phyloP scores from a whole-genome alignment of 352 stramenopile species.

The Globisporangium uncinulatum region DNA sequence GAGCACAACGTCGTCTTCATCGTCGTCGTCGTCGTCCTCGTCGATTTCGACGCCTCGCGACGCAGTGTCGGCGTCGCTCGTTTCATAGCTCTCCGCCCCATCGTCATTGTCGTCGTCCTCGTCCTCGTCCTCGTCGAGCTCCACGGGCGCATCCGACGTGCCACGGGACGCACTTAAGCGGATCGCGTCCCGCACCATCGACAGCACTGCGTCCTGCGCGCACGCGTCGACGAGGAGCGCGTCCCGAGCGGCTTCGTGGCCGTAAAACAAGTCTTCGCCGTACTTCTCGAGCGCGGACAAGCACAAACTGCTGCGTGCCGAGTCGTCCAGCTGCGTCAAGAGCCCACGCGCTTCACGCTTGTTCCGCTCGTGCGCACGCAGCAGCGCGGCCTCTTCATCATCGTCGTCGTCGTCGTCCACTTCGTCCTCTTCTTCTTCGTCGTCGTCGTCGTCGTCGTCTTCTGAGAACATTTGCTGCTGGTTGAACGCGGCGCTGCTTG shows the following conservation, averaged over 20 bases:
- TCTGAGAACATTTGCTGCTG: conserved; percentile 11
- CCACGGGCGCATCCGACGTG: conserved; percentile 42
- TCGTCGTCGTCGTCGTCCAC: conserved; percentile 22
- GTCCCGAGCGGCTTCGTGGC: conserved; percentile 51
- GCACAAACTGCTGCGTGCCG: conserved; percentile 47
- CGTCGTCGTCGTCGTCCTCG: conserved; percentile 29
- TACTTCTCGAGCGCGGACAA: conserved; percentile 63
- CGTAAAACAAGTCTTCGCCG: conserved; percentile 56
- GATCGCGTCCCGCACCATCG: conserved; percentile 51
- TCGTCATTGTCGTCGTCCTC: conserved; percentile 14
- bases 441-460: conserved; percentile 29
- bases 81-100: conserved; percentile 12
- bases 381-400: conserved; percentile 20
- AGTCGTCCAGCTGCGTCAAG: conserved; percentile 45
- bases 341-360: conserved; percentile 41
- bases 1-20: conserved; percentile 40
- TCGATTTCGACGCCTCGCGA: conserved; percentile 8
- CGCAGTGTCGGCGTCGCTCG: conserved; percentile 23
- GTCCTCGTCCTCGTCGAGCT: conserved; percentile 33
- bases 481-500: no score
- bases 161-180: conserved; percentile 30
- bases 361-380: conserved; percentile 34
- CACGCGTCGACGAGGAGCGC: conserved; percentile 60
- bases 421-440: no score
- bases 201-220: conserved; percentile 46